Percentiles rank a stretch among this genome's conserved stretches.
phyloP scores from a whole-genome alignment of 352 stramenopile species.

The Globisporangium middletonii region DNA sequence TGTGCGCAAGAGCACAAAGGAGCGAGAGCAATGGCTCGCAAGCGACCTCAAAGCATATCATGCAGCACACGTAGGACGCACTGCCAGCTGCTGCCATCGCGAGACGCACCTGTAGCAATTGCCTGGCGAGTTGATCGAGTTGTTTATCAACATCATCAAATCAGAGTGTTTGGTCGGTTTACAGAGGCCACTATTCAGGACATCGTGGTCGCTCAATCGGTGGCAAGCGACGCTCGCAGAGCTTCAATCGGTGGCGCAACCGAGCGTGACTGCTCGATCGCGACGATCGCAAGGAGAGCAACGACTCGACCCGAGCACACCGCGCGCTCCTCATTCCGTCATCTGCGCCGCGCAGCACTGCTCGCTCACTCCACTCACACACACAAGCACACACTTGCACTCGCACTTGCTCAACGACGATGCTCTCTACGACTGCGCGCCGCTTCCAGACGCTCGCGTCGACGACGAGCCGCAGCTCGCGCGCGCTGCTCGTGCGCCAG shows the following conservation, averaged over 20 bases:
- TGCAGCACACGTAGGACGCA: too few species aligned
- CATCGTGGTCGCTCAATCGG: constrained; percentile 1
- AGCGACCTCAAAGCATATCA: too few species aligned
- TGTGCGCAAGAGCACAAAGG: too few species aligned
- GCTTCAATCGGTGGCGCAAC: background rate
- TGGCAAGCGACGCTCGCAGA: constrained; percentile 1
- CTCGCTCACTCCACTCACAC: background rate
- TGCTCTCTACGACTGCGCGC: constrained; percentile 11
- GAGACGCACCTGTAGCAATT: too few species aligned
- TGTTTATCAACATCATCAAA: background rate
- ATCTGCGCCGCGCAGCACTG: constrained; percentile 4
- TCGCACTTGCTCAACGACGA: background rate
- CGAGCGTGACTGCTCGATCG: too few species aligned
- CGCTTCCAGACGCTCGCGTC: constrained; percentile 8
- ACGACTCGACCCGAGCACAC: background rate
- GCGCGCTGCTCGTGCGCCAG: background rate
- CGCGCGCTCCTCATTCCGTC: constrained; percentile 10
- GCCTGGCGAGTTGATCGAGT: too few species aligned
- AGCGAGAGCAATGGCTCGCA: too few species aligned
- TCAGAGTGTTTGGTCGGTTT: background rate
- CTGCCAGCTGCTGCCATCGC: too few species aligned
- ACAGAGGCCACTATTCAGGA: background rate
- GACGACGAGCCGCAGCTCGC: background rate
- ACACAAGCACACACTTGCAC: background rate
- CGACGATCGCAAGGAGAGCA: background rate